Percentiles rank a stretch among this genome's conserved stretches.
These are phyloP conservation scores for Letharia columbiana DNA, from an alignment of 495 filamentous ascomycete species.

Conservation along the genomic window DNA sequence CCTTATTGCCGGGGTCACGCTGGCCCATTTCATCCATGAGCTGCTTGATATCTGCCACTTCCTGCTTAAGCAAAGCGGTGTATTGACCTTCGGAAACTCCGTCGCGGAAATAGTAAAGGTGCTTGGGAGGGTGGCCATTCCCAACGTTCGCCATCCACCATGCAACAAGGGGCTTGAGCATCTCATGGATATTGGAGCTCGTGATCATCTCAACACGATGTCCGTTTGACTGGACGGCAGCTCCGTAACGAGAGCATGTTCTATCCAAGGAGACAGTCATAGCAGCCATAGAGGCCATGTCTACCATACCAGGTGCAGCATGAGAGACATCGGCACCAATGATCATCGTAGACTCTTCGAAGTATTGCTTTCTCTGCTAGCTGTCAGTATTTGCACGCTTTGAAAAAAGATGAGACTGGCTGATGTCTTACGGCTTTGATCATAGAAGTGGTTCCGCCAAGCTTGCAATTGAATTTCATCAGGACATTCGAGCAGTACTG, in stretches of 20 bases:
- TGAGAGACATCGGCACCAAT: conserved; percentile 91
- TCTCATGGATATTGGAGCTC: conserved; percentile 48
- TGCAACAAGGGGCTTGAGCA: conserved; percentile 53
- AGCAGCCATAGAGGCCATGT: conserved; percentile 68
- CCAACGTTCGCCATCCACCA: conserved; percentile 54
- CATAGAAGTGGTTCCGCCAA: conserved; percentile 66
- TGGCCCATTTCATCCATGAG: conserved; percentile 35
- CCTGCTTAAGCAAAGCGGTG: conserved; percentile 60
- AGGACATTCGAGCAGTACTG: conserved; percentile 84
- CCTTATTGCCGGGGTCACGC: conserved; percentile 3
- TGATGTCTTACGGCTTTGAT: conserved; percentile 21
- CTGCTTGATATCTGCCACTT: conserved; percentile 59
- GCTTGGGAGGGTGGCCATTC: conserved; percentile 42
- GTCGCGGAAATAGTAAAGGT: conserved; percentile 90
- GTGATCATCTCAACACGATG: conserved; percentile 66
- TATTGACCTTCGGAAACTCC: conserved; percentile 87
- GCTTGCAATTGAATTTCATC: conserved; percentile 94
- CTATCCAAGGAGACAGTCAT: conserved; percentile 74
- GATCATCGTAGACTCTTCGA: conserved; percentile 54
- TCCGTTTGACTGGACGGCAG: conserved; percentile 69
- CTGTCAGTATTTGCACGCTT: conserved; percentile 8
- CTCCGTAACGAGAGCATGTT: conserved; percentile 61
- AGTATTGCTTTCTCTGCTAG: conserved; percentile 20
- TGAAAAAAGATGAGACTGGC: neutral
- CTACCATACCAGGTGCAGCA: conserved; percentile 50